These are phyloP conservation scores for Hypoxylon trugodes DNA, from an alignment of 495 filamentous ascomycete genomes.

Conservation along the genomic window DNA sequence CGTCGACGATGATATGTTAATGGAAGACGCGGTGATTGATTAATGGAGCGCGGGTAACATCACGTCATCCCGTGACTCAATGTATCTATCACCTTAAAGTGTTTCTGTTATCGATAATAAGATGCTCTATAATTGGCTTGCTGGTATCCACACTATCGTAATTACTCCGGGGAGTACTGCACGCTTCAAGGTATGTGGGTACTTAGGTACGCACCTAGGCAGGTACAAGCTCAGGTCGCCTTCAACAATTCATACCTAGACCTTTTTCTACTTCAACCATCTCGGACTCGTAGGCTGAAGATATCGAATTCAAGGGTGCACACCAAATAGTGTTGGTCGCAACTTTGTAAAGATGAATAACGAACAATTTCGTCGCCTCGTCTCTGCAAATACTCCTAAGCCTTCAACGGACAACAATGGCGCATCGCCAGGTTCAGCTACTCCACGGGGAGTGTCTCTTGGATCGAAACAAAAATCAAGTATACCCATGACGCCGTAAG, in stretches of 20 bases:
- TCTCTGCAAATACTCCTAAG: conserved; percentile 62
- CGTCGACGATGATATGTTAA: conserved; percentile 1
- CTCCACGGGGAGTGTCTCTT: conserved; percentile 52
- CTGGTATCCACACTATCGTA: too few relatives aligned
- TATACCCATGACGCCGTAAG: conserved; percentile 88
- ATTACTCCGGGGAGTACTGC: too few relatives aligned
- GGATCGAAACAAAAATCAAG: conserved; percentile 75
- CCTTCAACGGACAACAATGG: conserved; percentile 48
- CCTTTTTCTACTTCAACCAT: conserved; percentile 4
- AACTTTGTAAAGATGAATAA: conserved; percentile 78
- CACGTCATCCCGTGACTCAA: conserved; percentile 47
- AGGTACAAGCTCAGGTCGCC: too few relatives aligned
- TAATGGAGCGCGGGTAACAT: conserved; percentile 28
- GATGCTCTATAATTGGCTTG: too few relatives aligned
- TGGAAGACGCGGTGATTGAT: conserved; percentile 9
- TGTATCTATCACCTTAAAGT: too few relatives aligned
- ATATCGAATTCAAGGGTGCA: background rate
- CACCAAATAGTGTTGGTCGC: background rate
- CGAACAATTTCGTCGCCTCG: conserved; percentile 90
- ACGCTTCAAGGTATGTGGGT: too few relatives aligned
- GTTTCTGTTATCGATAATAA: too few relatives aligned
- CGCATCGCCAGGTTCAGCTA: conserved; percentile 43
- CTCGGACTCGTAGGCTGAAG: background rate
- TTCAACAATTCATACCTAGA: conserved; percentile 15
- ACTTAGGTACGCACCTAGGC: background rate